Evolutionary conservation across 2,329 filamentous ascomycete genomes (phyloP).

Genomic region (Phoma sp.): DNA sequence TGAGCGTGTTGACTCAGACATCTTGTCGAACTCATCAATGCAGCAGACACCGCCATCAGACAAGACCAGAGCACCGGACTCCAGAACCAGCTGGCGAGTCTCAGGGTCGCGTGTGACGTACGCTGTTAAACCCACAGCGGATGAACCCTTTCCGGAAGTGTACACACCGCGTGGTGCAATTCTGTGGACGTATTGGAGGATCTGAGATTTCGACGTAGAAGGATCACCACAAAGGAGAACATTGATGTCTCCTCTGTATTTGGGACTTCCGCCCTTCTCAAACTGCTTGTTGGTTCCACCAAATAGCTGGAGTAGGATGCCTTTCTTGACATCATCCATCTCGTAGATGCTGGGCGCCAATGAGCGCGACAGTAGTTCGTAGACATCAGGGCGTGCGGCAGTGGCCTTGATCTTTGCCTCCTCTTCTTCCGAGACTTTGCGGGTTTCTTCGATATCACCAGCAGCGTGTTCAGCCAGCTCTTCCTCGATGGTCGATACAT

Average conservation of each 20-base stretch:
- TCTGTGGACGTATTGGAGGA: conserved; percentile 94
- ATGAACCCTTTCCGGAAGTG: conserved; percentile 77
- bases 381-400: conserved; percentile 81
- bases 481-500: conserved; percentile 84
- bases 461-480: conserved; percentile 75
- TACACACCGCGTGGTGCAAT: conserved; percentile 89
- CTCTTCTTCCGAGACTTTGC: conserved; percentile 84
- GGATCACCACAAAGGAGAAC: conserved; percentile 95
- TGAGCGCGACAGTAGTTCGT: conserved; percentile 88
- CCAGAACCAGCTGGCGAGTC: conserved; percentile 74
- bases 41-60: conserved; percentile 79
- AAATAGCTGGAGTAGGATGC: conserved; percentile 93
- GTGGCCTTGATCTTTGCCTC: conserved; percentile 86
- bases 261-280: conserved; percentile 92
- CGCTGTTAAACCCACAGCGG: conserved; percentile 77
- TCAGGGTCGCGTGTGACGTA: conserved; percentile 78
- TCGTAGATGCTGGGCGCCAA: conserved; percentile 95
- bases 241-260: conserved; percentile 97
- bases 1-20: conserved; percentile 75
- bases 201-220: conserved; percentile 93
- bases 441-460: conserved; percentile 79
- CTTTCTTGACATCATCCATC: conserved; percentile 98
- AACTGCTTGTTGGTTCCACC: conserved; percentile 98
- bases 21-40: conserved; percentile 82
- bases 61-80: conserved; percentile 75